Percentiles rank a stretch among this genome's conserved stretches.
Conservation (phyloP, 2,329 filamentous ascomycete genomes). For the Aspergillus amoenus region DNA sequence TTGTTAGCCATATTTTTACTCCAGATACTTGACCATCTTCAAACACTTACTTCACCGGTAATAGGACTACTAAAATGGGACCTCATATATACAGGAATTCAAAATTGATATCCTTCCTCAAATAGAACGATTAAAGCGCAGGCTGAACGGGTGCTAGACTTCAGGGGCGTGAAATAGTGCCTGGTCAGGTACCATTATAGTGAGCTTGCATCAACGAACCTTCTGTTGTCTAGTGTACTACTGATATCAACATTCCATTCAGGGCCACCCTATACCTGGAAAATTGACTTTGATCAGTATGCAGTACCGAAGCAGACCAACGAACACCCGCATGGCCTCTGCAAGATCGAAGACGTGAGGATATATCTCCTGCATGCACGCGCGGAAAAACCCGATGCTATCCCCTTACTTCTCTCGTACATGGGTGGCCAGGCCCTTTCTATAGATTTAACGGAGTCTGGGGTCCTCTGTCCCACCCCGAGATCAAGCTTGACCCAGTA, state of each 20-base stretch:
- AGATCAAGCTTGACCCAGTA: not conserved
- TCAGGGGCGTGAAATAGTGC: conserved; percentile 6
- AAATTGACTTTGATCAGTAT: conserved; percentile 4
- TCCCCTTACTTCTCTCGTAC: conserved; percentile 8
- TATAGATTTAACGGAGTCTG: conserved; percentile 9
- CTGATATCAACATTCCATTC: not conserved
- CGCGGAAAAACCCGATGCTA: not conserved
- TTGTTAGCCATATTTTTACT: too few relatives aligned
- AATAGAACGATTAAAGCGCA: conserved; percentile 7
- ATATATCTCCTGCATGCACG: conserved; percentile 6
- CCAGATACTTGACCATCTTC: too few relatives aligned
- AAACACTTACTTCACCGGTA: too few relatives aligned
- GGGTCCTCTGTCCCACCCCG: not conserved
- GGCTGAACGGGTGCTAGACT: conserved; percentile 12
- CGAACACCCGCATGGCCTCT: not conserved
- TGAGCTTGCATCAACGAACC: too few relatives aligned
- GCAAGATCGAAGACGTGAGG: not conserved
- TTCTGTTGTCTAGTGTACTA: too few relatives aligned
- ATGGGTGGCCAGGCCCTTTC: conserved; percentile 15
- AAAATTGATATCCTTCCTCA: conserved; percentile 6
- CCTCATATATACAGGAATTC: not conserved
- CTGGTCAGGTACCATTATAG: not conserved
- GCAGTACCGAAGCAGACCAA: conserved; percentile 4
- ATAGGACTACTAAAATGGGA: not conserved
- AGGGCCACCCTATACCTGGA: conserved; percentile 7